Evolutionary conservation across 768 basidiomycete genomes (phyloP), one percentile per base, ranked within the genome.

Genomic region (Filobasidium floriforme): DNA sequence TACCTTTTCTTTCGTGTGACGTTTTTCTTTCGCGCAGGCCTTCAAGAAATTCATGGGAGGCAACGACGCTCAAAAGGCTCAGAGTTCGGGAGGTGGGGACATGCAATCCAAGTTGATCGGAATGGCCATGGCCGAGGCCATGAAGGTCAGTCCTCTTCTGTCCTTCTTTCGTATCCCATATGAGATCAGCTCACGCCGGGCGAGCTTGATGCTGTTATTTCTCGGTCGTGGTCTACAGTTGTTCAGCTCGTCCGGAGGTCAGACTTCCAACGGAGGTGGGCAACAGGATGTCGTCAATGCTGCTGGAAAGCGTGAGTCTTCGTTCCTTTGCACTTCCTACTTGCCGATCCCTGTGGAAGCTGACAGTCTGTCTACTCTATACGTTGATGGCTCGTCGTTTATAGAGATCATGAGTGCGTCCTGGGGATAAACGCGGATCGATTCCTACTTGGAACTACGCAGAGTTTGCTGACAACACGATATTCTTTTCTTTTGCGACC

Each of bases 271-370:
- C 54, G 82, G 84, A 12, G 78, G 77, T 15, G 70, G 68, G 69
- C 80, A 80, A 80, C 90, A 93, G 72, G 89, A 91, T 72, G 87
- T 86, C 10, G 85, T 93, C 73, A 89, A 88, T 66, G 84, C 88
- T 14, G 91, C 91, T 54, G 89, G 87, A 2, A 86, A 87, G 85
- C 90, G 84, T 57, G 54, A 57, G 54, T 57, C 54, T 6, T 12
- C 29, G 26, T 26, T 15, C 15, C 4, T 49, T 49, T 14, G 18
- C 46, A 12, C 22, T 49, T 15, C 12, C 4, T 15, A 49, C 3
- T 22, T 18, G 2, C 2, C 14, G 46, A 22, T n/a, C n/a, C n/a
- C 15, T 2, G 14, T 49, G 22, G 46, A 49, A 14, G 12, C 46
- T 49, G 46, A 49, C 14, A 5, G 46, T n/a, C 22, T 49, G 22